Conservation (phyloP, 176 grass and related monocot genomes). For the Carex scoparia region DNA sequence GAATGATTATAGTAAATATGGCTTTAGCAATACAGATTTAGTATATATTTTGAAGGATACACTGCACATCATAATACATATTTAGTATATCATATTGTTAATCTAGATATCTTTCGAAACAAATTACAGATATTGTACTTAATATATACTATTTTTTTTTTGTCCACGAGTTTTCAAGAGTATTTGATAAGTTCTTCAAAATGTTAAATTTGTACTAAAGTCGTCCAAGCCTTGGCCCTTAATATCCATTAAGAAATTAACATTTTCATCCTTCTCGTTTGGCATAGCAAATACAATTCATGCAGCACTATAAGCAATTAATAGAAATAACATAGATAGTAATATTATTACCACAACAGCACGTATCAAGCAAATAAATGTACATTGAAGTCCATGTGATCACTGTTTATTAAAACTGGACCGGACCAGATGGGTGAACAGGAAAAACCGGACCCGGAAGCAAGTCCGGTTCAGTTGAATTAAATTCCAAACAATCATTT, state of each 20-base stretch:
- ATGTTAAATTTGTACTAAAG: neutral
- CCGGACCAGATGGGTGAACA: too few relatives aligned
- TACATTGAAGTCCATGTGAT: neutral
- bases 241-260: too few relatives aligned
- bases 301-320: neutral
- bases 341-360: neutral
- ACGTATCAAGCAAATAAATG: too few relatives aligned
- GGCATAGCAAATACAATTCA: neutral
- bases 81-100: neutral
- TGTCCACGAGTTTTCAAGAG: neutral
- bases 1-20: neutral
- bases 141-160: neutral
- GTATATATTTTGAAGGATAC: neutral
- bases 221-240: neutral
- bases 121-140: neutral
- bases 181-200: neutral
- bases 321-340: neutral
- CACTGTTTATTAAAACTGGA: too few relatives aligned
- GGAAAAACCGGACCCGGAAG: too few relatives aligned
- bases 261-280: too few relatives aligned
- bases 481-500: too few relatives aligned
- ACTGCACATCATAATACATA: neutral
- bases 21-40: neutral
- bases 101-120: neutral
- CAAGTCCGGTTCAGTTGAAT: too few relatives aligned